These are phyloP conservation scores for Boletales sp. DNA, from an alignment of 768 basidiomycete genomes.

Conservation along the genomic window DNA sequence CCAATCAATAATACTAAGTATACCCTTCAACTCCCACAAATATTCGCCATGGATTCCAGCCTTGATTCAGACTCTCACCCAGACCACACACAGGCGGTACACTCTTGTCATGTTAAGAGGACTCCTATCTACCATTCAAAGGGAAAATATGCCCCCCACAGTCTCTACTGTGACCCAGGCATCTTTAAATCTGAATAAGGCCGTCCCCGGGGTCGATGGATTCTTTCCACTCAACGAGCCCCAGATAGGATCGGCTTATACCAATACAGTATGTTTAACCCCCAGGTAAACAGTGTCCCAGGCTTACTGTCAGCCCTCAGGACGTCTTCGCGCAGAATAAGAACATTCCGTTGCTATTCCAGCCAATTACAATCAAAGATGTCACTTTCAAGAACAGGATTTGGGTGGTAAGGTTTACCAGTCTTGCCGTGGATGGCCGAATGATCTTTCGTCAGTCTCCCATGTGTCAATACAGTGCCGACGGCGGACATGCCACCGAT, in stretches of 20 bases:
- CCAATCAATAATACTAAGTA: no score
- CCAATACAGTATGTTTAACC: constrained; percentile 13
- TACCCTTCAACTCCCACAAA: no score
- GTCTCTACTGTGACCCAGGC: neutral
- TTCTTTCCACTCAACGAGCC: constrained; percentile 63
- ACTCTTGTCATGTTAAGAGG: no score
- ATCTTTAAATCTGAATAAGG: constrained; percentile 37
- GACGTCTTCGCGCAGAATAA: constrained; percentile 45
- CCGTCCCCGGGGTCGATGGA: constrained; percentile 47
- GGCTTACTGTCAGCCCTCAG: constrained; percentile 11
- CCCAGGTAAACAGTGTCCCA: neutral
- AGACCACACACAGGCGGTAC: no score
- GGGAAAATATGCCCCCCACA: neutral
- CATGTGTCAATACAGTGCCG: constrained; percentile 81
- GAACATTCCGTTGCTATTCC: constrained; percentile 56
- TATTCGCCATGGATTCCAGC: no score
- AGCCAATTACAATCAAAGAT: constrained; percentile 58
- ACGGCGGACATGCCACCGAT: constrained; percentile 73
- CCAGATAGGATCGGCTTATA: constrained; percentile 44
- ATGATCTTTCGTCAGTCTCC: constrained; percentile 44
- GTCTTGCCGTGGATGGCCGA: neutral
- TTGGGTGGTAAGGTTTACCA: constrained; percentile 45
- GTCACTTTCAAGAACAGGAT: constrained; percentile 73
- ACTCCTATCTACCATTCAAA: neutral
- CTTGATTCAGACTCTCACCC: no score